Conservation (phyloP, 1,284 basidiomycete species). For the Sanghuangporus sanghuang region DNA sequence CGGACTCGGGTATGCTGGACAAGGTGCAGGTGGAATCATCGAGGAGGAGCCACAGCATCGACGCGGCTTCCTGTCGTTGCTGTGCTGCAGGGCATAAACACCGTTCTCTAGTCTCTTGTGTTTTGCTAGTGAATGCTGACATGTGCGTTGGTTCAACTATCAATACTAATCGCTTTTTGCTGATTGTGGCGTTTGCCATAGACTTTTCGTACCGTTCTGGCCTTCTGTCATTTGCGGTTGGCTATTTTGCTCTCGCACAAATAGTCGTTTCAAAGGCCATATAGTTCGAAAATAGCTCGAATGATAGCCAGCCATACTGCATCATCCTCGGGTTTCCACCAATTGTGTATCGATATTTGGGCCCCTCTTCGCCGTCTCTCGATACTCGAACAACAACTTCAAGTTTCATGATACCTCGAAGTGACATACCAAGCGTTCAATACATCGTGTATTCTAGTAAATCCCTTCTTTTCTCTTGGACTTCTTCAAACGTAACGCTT, state of each 20-base stretch:
- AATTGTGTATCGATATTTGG: too few species aligned
- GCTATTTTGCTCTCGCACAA: too few species aligned
- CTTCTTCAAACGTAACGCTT: background rate
- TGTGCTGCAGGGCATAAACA: conserved; percentile 12
- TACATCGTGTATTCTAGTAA: background rate
- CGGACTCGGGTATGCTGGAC: conserved; percentile 11
- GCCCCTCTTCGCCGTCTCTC: too few species aligned
- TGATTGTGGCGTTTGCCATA: too few species aligned
- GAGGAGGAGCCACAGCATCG: conserved; percentile 8
- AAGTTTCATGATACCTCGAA: too few species aligned
- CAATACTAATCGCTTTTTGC: background rate
- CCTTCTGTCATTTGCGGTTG: too few species aligned
- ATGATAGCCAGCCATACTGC: too few species aligned
- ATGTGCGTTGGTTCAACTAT: background rate
- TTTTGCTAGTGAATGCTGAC: background rate
- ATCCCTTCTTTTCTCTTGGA: background rate
- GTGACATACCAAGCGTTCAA: background rate
- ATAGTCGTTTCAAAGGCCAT: too few species aligned
- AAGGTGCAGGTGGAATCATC: conserved; percentile 1
- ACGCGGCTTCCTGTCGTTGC: conserved; percentile 10
- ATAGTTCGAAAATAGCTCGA: too few species aligned
- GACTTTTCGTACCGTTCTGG: too few species aligned
- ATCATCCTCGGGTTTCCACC: too few species aligned
- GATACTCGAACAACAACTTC: too few species aligned
- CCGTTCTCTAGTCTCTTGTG: background rate